Evolutionary conservation across 495 filamentous ascomycete species (phyloP), one percentile per base, ranked within the genome.

Genomic region (Xanthoparmelia taractica): DNA sequence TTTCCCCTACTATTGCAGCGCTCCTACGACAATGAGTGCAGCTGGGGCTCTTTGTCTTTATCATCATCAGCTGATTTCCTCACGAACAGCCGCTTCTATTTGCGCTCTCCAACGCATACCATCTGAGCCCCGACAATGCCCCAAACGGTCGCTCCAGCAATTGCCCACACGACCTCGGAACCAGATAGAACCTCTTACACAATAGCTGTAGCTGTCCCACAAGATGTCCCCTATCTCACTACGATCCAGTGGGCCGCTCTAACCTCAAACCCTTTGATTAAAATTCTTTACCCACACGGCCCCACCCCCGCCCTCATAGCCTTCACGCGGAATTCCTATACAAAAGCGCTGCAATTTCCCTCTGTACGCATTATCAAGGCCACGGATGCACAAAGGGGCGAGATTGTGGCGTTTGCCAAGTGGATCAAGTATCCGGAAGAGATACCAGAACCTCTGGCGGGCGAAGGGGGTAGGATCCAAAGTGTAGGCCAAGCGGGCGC

Each of bases 381-480:
- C 48, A 64, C 66, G 2, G 61, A 67, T 48, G 40, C 50, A 2
- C 60, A 58, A 13, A 68, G 66, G 3, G 71, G 71, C 0, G 61
- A 68, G 40, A 66, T 72, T n/a, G 63, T 73, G 29, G 70, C 60
- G 17, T 60, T 59, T 50, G 61, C 71, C 1, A 69, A 69, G 8
- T 73, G 71, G 71, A 58, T 62, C 31, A 57, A 66, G 17, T 66
- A 71, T 45, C 62, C 57, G 2, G 56, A 67, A 59, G 58, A 67
- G 18, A 43, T 61, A 25, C 58, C 59, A 12, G 50, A 61, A 50
- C 48, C 45, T 18, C 45, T 59, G 50, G 38, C 48, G 37, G 58
- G 25, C 31, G 41, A 41, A 23, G 36, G 34, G 8, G 50, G 33
- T 37, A 40, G 37, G n/a, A 45, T 52, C 55, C 58, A 60, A 18